Base-by-base conservation (phyloP, 176 grass and related monocot genomes). In the Eleusine indica region DNA sequence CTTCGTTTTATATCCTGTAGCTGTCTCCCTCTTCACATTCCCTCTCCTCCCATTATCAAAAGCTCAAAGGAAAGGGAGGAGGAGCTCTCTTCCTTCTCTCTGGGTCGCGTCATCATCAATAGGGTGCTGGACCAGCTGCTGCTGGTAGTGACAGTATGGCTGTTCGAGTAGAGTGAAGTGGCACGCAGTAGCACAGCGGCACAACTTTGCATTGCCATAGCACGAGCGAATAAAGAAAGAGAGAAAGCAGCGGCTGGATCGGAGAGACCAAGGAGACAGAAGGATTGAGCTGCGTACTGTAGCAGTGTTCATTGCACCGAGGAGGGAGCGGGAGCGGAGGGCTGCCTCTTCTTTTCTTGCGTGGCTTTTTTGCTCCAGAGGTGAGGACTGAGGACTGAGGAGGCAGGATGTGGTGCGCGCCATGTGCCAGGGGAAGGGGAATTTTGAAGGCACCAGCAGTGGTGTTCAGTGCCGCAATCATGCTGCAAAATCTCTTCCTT, bases 1-100 rank as follows among this genome's bases (percentile, higher is more conserved):
- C 14, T 43, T 66, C 82, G 68, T 76, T 90, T 90, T 86, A 79
- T 86, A 82, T 74, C 60, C 53, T 74, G 84, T n/a, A 58, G 67
- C 75, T 80, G 84, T 83, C 88, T 61, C 74, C 88, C 79, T 86
- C 84, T 37, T 60, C 80, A 83, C 84, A 83, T 86, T 83, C 74
- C 83, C 71, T 69, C 40, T 57, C 0, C 54, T 21, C 6, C 51
- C 51, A 18, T 53, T 21, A 21, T 8, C 54, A 53, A 53, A 52
- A 43, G 6, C 7, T 16, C 11, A 46, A 68, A 72, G 5, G 37
- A 79, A 80, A 86, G 54, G 46, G 10, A 11, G 46, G 10, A 11
- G n/a, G n/a, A 12, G 46, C 37, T 75, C 9, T 21, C 9, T 65
- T 30, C 53, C 22, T 72, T n/a, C 18, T 75, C 44, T 75, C 22